Conservation (phyloP, 2,329 filamentous ascomycete genomes). For the Penicillium rolfsii region DNA sequence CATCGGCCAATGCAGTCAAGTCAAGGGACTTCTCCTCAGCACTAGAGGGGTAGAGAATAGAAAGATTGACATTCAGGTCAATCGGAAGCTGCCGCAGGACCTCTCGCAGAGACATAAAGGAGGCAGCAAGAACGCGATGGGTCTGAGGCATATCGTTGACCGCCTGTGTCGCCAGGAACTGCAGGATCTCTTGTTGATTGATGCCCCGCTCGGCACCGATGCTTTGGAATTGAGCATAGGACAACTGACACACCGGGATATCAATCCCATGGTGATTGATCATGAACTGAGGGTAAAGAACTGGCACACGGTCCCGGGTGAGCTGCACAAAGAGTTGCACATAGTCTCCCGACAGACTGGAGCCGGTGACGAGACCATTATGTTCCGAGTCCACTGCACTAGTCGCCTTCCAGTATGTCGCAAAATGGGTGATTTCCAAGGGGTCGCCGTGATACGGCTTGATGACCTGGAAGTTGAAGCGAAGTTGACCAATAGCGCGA, state of each 20-base stretch:
- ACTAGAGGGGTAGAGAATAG: constrained; percentile 80
- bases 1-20: constrained; percentile 74
- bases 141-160: constrained; percentile 61
- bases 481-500: constrained; percentile 88
- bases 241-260: constrained; percentile 78
- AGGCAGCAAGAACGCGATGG: constrained; percentile 72
- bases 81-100: constrained; percentile 74
- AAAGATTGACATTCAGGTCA: constrained; percentile 86
- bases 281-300: constrained; percentile 85
- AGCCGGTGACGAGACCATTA: constrained; percentile 88
- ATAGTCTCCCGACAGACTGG: constrained; percentile 94
- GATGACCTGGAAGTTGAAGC: constrained; percentile 93
- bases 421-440: constrained; percentile 95
- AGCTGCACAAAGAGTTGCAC: constrained; percentile 89
- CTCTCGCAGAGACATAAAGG: constrained; percentile 78
- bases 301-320: constrained; percentile 82
- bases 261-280: constrained; percentile 75
- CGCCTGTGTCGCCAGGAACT: constrained; percentile 38
- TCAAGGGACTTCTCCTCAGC: constrained; percentile 71
- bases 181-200: constrained; percentile 32
- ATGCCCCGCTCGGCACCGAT: constrained; percentile 46
- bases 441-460: constrained; percentile 93
- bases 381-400: constrained; percentile 86
- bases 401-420: constrained; percentile 99
- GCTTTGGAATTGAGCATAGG: constrained; percentile 61